Base-by-base conservation (phyloP, 805 yeast species). In the Candida sakaeoensis region DNA sequence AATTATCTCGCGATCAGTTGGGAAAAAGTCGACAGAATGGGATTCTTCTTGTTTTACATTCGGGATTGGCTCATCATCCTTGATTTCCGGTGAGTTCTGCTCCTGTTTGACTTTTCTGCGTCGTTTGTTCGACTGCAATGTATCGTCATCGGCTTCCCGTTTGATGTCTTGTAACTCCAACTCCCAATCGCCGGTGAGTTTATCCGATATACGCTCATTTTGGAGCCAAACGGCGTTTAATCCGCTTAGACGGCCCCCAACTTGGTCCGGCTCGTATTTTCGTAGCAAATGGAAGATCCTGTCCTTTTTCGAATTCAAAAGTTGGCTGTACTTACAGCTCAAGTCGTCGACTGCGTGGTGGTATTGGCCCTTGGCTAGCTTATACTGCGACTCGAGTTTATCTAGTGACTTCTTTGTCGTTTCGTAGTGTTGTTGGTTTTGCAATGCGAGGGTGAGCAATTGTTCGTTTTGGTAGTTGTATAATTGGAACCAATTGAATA, bases 271-370 rank as follows among this genome's bases (percentile, higher is more conserved):
- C 17, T 12, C 27, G 14, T 31, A 24, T n/a, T 28, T 25, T 13
- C 22, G 5, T 22, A 45, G 38, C 26, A 65, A 54, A 26, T 57
- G 50, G 53, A 60, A 48, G 13, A 61, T 63, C 41, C 44, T 54
- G 29, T 51, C 54, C 41, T 63, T 63, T 41, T 63, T 63, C 9
- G 57, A 38, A 43, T 58, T 55, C 17, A 63, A 49, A 9, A 60
- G 43, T 31, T 48, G 51, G 24, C 54, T 53, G 36, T 61, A 61
- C 42, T 58, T 57, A 8, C 34, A 37, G 39, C 60, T 57, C 12
- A 60, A 33, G 8, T 51, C 43, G 8, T 57, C 42, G 4, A 58
- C 51, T 27, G 28, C 28, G 10, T 24, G 10, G 14, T 46, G 41
- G 33, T 51, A 52, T 12, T 56, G 52, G 14, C 18, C 33, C 21